A percentile compares a stretch with the other conserved stretches of the same genome.
Evolutionary conservation across 176 grass and related monocot species (phyloP).

Genomic region (Thinopyrum elongatum): DNA sequence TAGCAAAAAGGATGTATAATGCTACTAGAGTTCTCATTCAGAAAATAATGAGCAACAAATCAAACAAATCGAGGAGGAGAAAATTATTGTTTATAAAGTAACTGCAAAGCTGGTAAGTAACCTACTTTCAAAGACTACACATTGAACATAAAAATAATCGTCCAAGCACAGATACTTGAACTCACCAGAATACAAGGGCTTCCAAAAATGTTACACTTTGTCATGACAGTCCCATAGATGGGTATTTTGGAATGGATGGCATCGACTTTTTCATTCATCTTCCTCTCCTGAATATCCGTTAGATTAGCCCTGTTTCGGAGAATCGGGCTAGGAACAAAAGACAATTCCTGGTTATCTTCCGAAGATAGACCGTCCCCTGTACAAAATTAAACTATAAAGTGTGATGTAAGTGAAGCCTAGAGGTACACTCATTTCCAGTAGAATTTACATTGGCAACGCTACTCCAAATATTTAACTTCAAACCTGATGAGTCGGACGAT

Average conservation of each 20-base stretch:
- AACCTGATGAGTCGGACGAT: too few relatives aligned
- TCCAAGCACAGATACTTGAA: background rate
- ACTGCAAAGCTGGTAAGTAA: background rate
- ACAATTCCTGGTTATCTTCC: background rate
- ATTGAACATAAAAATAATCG: background rate
- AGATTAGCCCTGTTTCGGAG: background rate
- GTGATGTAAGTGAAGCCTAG: background rate
- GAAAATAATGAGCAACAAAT: background rate
- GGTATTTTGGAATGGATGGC: background rate
- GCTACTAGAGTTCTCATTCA: too few relatives aligned
- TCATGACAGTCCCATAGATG: constrained; percentile 8
- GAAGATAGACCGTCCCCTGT: background rate
- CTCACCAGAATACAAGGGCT: background rate
- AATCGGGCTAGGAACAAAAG: background rate
- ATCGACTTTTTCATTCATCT: constrained; percentile 1
- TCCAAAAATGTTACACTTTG: background rate
- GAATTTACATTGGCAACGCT: background rate
- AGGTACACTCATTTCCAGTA: background rate
- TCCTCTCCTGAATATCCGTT: background rate
- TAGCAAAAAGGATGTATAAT: too few relatives aligned
- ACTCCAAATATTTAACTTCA: background rate
- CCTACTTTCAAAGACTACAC: background rate
- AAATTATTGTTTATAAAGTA: too few relatives aligned
- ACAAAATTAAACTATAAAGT: background rate
- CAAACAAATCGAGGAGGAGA: background rate